Conservation (phyloP, 106 monocot species). For the Triglochin maritima region DNA sequence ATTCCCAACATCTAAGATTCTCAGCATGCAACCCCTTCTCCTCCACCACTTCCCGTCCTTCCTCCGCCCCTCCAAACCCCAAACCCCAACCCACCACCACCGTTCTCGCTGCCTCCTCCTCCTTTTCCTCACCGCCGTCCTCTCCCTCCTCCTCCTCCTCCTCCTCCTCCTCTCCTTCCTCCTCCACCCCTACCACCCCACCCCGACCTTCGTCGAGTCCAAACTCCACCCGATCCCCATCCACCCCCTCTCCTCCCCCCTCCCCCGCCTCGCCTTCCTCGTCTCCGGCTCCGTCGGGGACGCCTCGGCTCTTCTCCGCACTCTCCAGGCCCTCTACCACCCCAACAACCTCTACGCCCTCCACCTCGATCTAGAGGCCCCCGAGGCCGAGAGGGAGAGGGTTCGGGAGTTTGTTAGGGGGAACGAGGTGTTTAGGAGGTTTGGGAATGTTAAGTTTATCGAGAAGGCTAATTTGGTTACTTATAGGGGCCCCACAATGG, state of each 20-base stretch:
- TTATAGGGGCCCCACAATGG: slow-evolving; percentile 80
- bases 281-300: slow-evolving; percentile 74
- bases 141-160: slow-evolving; percentile 15
- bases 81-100: no score
- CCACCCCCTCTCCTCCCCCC: neutral
- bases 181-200: slow-evolving; percentile 6
- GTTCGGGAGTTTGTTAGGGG: slow-evolving; percentile 24
- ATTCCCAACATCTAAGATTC: no score
- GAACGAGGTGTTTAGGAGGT: slow-evolving; percentile 26
- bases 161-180: slow-evolving; percentile 5
- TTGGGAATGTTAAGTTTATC: slow-evolving; percentile 61
- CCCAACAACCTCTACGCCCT: slow-evolving; percentile 57
- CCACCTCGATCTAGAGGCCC: slow-evolving; percentile 56
- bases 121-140: neutral
- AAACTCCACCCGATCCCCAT: slow-evolving; percentile 24
- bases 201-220: slow-evolving; percentile 45
- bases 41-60: no score
- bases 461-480: slow-evolving; percentile 56
- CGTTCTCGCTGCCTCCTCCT: neutral
- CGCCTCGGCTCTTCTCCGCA: slow-evolving; percentile 26
- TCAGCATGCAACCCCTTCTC: no score
- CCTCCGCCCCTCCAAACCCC: no score
- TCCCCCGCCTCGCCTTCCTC: slow-evolving; percentile 68
- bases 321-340: slow-evolving; percentile 66
- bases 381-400: slow-evolving; percentile 24